Percentiles rank a stretch among this genome's conserved stretches.
Conservation (phyloP, 352 stramenopile species). For the Phytophthora citricola region DNA sequence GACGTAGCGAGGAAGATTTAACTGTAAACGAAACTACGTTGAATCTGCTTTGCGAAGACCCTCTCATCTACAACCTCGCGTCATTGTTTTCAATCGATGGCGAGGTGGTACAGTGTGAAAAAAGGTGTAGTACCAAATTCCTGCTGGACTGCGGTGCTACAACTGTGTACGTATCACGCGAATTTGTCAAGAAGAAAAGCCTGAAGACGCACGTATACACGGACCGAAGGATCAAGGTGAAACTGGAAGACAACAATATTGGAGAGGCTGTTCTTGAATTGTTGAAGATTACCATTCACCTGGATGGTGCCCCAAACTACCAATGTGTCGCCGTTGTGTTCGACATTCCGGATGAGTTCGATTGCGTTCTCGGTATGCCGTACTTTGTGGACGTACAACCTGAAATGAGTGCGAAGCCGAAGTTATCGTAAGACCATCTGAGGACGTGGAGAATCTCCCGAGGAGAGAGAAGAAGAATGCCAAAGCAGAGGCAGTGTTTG, state of each 20-base stretch:
- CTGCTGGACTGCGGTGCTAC: constrained; percentile 23
- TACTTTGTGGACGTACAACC: constrained; percentile 22
- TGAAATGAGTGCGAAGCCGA: constrained; percentile 7
- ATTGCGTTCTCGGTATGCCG: constrained; percentile 12
- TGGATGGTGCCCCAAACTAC: not conserved
- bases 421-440: constrained; percentile 13
- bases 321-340: constrained; percentile 15
- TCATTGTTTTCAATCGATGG: too few species aligned
- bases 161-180: constrained; percentile 8
- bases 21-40: too few species aligned
- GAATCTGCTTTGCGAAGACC: too few species aligned
- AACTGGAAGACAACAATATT: constrained; percentile 26
- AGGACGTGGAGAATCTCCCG: constrained; percentile 8
- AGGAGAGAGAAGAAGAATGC: constrained; percentile 16
- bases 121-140: constrained; percentile 16
- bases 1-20: constrained; percentile 1
- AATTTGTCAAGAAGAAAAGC: too few species aligned
- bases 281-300: constrained; percentile 6
- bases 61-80: too few species aligned
- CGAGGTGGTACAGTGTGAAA: too few species aligned
- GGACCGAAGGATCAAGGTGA: constrained; percentile 6
- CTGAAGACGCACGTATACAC: constrained; percentile 8
- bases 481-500: not conserved
- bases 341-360: constrained; percentile 16
- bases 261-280: constrained; percentile 10